These are phyloP conservation scores for Pseudomassariella vexata DNA, from an alignment of 2,329 filamentous ascomycete species.

Conservation along the genomic window DNA sequence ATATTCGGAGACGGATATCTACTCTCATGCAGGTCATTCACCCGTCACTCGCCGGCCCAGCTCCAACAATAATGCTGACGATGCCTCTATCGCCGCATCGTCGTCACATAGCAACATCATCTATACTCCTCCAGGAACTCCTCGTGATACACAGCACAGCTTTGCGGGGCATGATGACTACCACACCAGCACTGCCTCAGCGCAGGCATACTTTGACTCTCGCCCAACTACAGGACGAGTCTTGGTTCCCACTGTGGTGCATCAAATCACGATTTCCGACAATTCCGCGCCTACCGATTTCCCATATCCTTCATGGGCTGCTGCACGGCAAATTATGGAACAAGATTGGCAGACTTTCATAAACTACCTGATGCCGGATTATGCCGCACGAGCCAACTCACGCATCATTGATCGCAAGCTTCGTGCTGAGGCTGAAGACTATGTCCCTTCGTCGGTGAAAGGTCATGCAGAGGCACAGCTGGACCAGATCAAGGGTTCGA, in stretches of 20 bases:
- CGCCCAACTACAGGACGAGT: conserved; percentile 26
- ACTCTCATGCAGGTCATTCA: conserved; percentile 34
- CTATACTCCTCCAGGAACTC: conserved; percentile 47
- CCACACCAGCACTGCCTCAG: conserved; percentile 24
- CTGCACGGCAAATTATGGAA: conserved; percentile 35
- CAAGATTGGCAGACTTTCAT: conserved; percentile 57
- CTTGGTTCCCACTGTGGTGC: conserved; percentile 15
- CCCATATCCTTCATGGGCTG: conserved; percentile 33
- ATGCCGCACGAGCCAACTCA: conserved; percentile 37
- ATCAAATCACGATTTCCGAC: conserved; percentile 28
- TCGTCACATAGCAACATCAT: conserved; percentile 39
- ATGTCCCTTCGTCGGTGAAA: conserved; percentile 18
- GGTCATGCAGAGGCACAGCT: conserved; percentile 36
- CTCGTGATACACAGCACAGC: conserved; percentile 27
- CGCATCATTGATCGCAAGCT: conserved; percentile 44
- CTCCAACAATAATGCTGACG: conserved; percentile 22
- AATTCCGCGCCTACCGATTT: conserved; percentile 35
- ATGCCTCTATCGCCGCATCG: conserved; percentile 31
- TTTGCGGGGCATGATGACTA: conserved; percentile 20
- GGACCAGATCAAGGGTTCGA: conserved; percentile 24
- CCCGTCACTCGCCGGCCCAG: conserved; percentile 18
- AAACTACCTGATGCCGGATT: conserved; percentile 48
- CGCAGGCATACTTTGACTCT: conserved; percentile 41
- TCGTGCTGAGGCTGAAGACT: conserved; percentile 29
- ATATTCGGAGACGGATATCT: conserved; percentile 53